Conservation (phyloP, 1,284 basidiomycete genomes). For the Stygiomarasmius scandens region DNA sequence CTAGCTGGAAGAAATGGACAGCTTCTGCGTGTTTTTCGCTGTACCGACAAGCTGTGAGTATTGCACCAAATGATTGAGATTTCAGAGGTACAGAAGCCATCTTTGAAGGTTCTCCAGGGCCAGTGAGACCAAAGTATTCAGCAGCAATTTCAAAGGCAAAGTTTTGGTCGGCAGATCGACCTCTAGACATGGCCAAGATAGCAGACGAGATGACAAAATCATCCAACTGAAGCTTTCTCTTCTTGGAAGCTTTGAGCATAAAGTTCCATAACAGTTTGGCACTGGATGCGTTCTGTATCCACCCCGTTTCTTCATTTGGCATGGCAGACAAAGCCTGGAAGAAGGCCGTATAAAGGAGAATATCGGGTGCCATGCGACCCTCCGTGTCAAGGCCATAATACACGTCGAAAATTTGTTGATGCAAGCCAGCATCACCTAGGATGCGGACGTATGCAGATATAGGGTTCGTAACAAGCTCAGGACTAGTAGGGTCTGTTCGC, state of each 20-base stretch:
- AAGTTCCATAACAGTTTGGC: slow-evolving; percentile 71
- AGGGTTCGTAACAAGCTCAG: slow-evolving; percentile 49
- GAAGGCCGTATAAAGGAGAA: slow-evolving; percentile 62
- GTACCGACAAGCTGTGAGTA: slow-evolving; percentile 57
- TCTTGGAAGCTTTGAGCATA: slow-evolving; percentile 53
- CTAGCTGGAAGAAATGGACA: slow-evolving; percentile 58
- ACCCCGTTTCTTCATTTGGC: slow-evolving; percentile 4
- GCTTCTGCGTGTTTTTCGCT: slow-evolving; percentile 48
- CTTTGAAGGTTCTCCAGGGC: slow-evolving; percentile 40
- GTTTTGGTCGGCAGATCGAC: slow-evolving; percentile 57
- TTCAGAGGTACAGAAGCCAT: slow-evolving; percentile 39
- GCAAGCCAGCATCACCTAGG: slow-evolving; percentile 55
- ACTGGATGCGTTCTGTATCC: slow-evolving; percentile 44
- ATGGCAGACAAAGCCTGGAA: slow-evolving; percentile 48
- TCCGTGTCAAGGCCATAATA: slow-evolving; percentile 63
- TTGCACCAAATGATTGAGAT: slow-evolving; percentile 49
- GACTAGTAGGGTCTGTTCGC: slow-evolving; percentile 45
- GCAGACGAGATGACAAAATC: slow-evolving; percentile 50
- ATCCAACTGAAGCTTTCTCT: slow-evolving; percentile 51
- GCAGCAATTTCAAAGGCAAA: slow-evolving; percentile 64
- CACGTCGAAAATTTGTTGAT: slow-evolving; percentile 71
- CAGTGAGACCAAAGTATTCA: slow-evolving; percentile 63
- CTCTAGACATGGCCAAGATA: slow-evolving; percentile 54
- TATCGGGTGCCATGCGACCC: slow-evolving; percentile 58
- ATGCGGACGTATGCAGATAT: slow-evolving; percentile 64